These are phyloP conservation scores for Dalbergia oliveri DNA, from an alignment of 306 rosid genomes.

Conservation along the genomic window DNA sequence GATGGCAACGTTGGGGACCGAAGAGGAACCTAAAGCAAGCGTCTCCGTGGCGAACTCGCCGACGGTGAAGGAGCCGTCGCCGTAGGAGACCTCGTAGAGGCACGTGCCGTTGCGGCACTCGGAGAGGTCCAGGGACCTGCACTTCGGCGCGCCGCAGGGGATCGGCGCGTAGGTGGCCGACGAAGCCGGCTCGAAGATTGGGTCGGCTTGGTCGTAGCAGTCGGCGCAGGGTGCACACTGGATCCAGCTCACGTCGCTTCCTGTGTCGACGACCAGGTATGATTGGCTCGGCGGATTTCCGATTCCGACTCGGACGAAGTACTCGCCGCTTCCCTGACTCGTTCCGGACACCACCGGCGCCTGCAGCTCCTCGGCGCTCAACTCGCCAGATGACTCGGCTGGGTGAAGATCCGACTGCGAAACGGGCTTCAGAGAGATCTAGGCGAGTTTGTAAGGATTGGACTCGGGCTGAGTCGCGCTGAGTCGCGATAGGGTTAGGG, in stretches of 20 bases:
- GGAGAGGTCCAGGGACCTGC: constrained; percentile 74
- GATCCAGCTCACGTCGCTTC: constrained; percentile 96
- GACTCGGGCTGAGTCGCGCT: constrained; percentile 85
- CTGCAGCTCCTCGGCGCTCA: constrained; percentile 47
- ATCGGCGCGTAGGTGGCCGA: constrained; percentile 70
- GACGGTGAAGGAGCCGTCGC: constrained; percentile 94
- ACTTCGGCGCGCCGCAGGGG: constrained; percentile 64
- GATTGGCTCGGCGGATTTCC: constrained; percentile 75
- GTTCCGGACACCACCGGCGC: constrained; percentile 78
- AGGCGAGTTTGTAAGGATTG: constrained; percentile 60
- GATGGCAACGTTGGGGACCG: constrained; percentile 60
- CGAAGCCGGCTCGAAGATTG: constrained; percentile 71
- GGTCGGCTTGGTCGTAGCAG: constrained; percentile 89
- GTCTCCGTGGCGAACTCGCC: constrained; percentile 88
- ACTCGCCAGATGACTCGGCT: not conserved
- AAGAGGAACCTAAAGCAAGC: constrained; percentile 59
- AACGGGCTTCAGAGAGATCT: constrained; percentile 56
- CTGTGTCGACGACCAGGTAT: constrained; percentile 89
- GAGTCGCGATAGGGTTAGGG: constrained; percentile 65
- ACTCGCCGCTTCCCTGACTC: constrained; percentile 97
- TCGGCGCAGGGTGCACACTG: constrained; percentile 94
- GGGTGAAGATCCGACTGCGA: constrained; percentile 61
- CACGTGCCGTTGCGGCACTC: constrained; percentile 82
- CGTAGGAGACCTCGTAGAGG: constrained; percentile 89
- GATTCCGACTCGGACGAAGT: constrained; percentile 85